Evolutionary conservation across 1,139 yeast species (phyloP).

Genomic region (Suhomyces atakaporum): DNA sequence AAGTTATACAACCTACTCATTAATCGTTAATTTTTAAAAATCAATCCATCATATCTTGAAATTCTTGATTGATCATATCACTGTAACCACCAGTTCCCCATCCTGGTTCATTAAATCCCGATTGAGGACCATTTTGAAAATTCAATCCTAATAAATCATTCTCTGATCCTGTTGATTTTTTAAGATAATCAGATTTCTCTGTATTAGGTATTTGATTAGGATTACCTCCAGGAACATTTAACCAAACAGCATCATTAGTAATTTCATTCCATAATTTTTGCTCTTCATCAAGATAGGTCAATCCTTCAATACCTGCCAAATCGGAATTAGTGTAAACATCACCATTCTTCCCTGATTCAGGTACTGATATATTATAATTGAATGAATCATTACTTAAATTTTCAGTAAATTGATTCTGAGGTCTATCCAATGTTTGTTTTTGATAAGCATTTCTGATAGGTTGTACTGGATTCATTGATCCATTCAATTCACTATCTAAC

Average conservation of each 20-base stretch:
- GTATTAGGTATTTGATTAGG: conserved; percentile 23
- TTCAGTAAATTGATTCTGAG: conserved; percentile 1
- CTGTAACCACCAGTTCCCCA: conserved; percentile 28
- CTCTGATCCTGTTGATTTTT: conserved; percentile 8
- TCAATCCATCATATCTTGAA: conserved; percentile 36
- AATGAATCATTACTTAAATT: conserved; percentile 14
- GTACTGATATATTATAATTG: conserved; percentile 17
- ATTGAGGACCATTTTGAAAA: neutral
- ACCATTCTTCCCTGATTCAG: conserved; percentile 17
- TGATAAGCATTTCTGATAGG: conserved; percentile 2
- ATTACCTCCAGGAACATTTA: conserved; percentile 33
- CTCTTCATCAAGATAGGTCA: conserved; percentile 51
- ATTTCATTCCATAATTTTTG: conserved; percentile 74
- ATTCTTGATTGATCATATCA: conserved; percentile 43
- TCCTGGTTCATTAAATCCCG: conserved; percentile 2
- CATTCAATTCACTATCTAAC: conserved; percentile 12
- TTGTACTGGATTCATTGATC: conserved; percentile 7
- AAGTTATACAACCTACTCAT: neutral
- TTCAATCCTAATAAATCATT: conserved; percentile 7
- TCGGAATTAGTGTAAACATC: conserved; percentile 39
- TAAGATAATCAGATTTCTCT: conserved; percentile 10
- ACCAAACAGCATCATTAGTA: conserved; percentile 74
- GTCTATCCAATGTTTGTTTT: neutral
- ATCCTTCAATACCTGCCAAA: conserved; percentile 48
- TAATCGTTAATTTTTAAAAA: neutral